Percentiles rank a stretch among this genome's conserved stretches.
These are phyloP conservation scores for Coemansia sp. DNA, from an alignment of 192 early-diverging fungal species.

Conservation along the genomic window DNA sequence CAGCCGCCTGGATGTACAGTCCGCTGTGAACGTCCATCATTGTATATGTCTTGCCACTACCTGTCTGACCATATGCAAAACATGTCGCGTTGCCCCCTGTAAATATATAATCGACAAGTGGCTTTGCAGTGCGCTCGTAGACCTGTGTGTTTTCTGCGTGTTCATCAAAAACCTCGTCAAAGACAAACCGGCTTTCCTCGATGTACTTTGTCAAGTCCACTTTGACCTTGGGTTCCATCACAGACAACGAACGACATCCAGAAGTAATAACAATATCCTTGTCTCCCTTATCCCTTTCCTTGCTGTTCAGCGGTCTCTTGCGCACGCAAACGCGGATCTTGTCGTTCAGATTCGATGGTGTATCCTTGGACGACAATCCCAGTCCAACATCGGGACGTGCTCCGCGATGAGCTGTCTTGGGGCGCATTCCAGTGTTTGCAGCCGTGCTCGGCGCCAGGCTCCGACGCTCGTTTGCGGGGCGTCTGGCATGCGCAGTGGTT, in stretches of 20 bases:
- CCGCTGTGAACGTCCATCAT: slow-evolving; percentile 90
- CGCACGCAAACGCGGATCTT: slow-evolving; percentile 96
- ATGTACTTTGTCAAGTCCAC: slow-evolving; percentile 95
- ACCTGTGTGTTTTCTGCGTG: slow-evolving; percentile 79
- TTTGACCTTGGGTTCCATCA: slow-evolving; percentile 96
- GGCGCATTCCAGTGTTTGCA: slow-evolving; percentile 1
- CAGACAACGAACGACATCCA: slow-evolving; percentile 69
- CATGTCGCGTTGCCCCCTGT: slow-evolving; percentile 95
- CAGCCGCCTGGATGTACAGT: slow-evolving; percentile 88
- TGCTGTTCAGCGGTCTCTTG: slow-evolving; percentile 89
- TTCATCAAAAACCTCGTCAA: slow-evolving; percentile 96
- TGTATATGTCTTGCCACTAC: slow-evolving; percentile 94
- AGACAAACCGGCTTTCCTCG: slow-evolving; percentile 90
- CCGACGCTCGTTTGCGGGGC: slow-evolving; percentile 30
- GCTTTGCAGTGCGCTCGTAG: slow-evolving; percentile 88
- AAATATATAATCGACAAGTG: slow-evolving; percentile 94
- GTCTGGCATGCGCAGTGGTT: slow-evolving; percentile 26
- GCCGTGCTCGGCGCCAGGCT: slow-evolving; percentile 23
- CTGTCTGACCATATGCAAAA: slow-evolving; percentile 97
- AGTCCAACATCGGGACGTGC: slow-evolving; percentile 10
- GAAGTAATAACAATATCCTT: slow-evolving; percentile 77
- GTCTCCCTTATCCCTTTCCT: slow-evolving; percentile 79
- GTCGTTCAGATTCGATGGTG: slow-evolving; percentile 56
- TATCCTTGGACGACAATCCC: slow-evolving; percentile 21
- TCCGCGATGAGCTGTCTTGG: slow-evolving; percentile 24